Evolutionary conservation across 2,329 filamentous ascomycete species (phyloP).

Genomic region (Hypoxylon sp.): DNA sequence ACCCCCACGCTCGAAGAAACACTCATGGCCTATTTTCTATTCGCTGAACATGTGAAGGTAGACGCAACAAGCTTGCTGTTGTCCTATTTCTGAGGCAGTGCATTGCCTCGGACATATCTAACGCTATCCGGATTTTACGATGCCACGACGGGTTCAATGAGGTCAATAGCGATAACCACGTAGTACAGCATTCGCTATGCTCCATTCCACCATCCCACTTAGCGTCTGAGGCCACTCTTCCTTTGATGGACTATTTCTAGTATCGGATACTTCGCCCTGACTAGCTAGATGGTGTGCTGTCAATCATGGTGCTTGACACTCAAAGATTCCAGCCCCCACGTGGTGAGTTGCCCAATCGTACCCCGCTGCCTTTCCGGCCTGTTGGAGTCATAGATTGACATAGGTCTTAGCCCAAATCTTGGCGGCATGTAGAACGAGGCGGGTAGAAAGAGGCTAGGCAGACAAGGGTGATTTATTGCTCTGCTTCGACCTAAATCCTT

Average conservation of each 20-base stretch:
- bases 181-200: too few species aligned
- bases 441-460: conserved; percentile 17
- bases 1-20: conserved; percentile 27
- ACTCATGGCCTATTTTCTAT: conserved; percentile 8
- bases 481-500: conserved; percentile 1
- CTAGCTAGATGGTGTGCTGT: too few species aligned
- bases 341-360: conserved; percentile 25
- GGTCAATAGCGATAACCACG: too few species aligned
- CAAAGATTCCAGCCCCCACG: conserved; percentile 19
- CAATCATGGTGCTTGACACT: conserved; percentile 22
- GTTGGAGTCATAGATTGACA: conserved; percentile 13
- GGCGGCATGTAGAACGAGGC: conserved; percentile 27
- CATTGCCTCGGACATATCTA: too few species aligned
- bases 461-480: conserved; percentile 17
- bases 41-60: not conserved
- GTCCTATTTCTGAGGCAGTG: conserved; percentile 32
- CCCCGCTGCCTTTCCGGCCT: conserved; percentile 14
- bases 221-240: too few species aligned
- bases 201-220: too few species aligned
- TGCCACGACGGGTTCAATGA: not conserved
- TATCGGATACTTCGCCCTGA: too few species aligned
- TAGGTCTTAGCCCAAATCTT: conserved; percentile 11
- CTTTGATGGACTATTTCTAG: too few species aligned
- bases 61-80: too few species aligned
- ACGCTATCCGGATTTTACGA: too few species aligned